Conservation (phyloP, 139 green algal genomes). For the Spirogloea muscicola region DNA sequence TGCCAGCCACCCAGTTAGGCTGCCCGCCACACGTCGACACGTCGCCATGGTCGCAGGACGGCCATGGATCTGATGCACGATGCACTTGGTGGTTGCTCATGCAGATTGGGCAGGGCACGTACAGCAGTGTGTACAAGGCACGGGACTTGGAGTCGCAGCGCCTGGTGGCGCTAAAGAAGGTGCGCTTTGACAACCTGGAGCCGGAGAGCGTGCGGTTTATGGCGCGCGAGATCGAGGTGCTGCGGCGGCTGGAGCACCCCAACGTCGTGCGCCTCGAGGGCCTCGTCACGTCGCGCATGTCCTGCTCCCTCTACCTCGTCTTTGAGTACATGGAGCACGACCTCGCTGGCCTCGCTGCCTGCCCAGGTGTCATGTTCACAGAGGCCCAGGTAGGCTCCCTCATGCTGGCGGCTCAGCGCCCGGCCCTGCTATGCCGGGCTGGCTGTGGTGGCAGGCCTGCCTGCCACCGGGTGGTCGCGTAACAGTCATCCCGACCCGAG, state of each 20-base stretch:
- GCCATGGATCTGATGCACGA: no score
- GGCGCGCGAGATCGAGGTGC: constrained; percentile 53
- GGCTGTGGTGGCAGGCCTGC: no score
- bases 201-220: constrained; percentile 53
- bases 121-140: constrained; percentile 57
- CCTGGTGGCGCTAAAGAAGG: constrained; percentile 54
- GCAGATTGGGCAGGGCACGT: constrained; percentile 53
- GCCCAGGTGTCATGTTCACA: constrained; percentile 39
- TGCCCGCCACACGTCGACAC: no score
- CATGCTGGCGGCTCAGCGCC: no score
- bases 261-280: constrained; percentile 80
- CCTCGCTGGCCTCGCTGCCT: constrained; percentile 56
- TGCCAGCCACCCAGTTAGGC: no score
- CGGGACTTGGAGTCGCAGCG: constrained; percentile 36
- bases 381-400: constrained; percentile 38
- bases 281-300: constrained; percentile 50
- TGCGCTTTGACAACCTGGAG: constrained; percentile 55
- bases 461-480: no score
- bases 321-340: constrained; percentile 98
- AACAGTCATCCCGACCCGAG: no score
- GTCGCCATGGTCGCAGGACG: no score
- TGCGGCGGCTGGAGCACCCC: constrained; percentile 88
- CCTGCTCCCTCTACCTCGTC: constrained; percentile 88
- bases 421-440: no score
- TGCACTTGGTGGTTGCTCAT: no score